These are phyloP conservation scores for Ceratocystis variospora DNA, from an alignment of 2,329 filamentous ascomycete genomes.

Conservation along the genomic window DNA sequence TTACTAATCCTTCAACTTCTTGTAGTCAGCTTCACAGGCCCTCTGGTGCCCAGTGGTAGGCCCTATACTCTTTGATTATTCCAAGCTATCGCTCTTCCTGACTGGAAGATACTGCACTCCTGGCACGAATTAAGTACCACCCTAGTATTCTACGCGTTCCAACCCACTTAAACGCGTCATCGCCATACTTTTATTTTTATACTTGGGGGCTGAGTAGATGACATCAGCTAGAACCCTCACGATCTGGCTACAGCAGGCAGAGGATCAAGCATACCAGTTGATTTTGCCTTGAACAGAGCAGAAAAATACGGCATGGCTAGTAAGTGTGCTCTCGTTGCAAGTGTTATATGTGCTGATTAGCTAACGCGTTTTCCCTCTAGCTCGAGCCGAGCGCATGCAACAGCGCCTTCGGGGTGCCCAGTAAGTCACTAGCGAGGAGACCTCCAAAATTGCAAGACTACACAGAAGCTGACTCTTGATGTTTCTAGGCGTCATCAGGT, in stretches of 20 bases:
- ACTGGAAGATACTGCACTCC: not conserved
- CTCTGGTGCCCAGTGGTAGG: no score
- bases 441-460: not conserved
- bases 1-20: not conserved
- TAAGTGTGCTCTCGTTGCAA: constrained; percentile 1
- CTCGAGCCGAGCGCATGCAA: constrained; percentile 48
- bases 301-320: constrained; percentile 14
- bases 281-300: not conserved
- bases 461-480: constrained; percentile 16
- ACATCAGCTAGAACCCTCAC: constrained; percentile 4
- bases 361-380: constrained; percentile 23
- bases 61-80: not conserved
- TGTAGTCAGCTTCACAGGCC: not conserved
- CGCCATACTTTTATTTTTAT: constrained; percentile 5
- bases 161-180: constrained; percentile 5
- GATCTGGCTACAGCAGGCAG: not conserved
- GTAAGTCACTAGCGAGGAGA: constrained; percentile 29
- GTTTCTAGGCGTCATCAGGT: constrained; percentile 39
- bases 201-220: not conserved
- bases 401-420: constrained; percentile 52
- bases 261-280: not conserved
- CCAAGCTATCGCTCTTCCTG: not conserved
- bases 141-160: constrained; percentile 11
- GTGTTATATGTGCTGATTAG: not conserved
- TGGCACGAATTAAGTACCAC: constrained; percentile 9